Evolutionary conservation across 164 flowering plant genomes (phyloP).

Genomic region (Amborella trichopoda): DNA sequence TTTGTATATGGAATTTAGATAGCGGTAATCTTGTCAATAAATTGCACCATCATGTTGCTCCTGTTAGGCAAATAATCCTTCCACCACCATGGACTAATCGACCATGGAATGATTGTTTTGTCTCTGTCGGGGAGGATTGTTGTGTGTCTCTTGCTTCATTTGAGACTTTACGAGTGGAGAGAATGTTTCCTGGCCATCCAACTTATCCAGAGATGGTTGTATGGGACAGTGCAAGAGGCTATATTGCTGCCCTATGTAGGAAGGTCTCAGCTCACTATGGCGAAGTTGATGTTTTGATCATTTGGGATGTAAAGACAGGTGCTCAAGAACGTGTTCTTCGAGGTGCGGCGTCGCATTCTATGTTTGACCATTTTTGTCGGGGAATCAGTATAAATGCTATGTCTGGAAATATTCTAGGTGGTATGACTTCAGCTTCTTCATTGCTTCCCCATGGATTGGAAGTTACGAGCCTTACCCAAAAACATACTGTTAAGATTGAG

Average conservation of each 20-base stretch:
- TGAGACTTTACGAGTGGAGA: slow-evolving; percentile 77
- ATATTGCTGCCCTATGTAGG: slow-evolving; percentile 69
- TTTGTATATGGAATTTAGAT: slow-evolving; percentile 86
- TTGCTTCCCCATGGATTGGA: slow-evolving; percentile 41
- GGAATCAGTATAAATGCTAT: slow-evolving; percentile 26
- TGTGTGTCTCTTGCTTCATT: slow-evolving; percentile 81
- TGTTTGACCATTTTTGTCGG: slow-evolving; percentile 80
- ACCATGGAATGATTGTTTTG: slow-evolving; percentile 94
- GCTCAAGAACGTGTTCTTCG: slow-evolving; percentile 83
- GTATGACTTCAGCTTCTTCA: slow-evolving; percentile 62
- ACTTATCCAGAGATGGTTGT: slow-evolving; percentile 63
- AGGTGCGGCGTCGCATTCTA: slow-evolving; percentile 80
- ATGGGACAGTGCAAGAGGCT: slow-evolving; percentile 90
- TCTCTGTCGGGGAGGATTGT: slow-evolving; percentile 81
- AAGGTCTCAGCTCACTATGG: slow-evolving; percentile 30
- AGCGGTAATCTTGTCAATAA: slow-evolving; percentile 28
- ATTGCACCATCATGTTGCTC: slow-evolving; percentile 90
- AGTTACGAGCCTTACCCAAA: slow-evolving; percentile 24
- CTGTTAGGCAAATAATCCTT: slow-evolving; percentile 80
- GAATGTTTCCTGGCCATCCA: slow-evolving; percentile 94
- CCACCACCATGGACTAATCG: slow-evolving; percentile 43
- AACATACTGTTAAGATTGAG: slow-evolving; percentile 16
- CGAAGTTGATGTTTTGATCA: slow-evolving; percentile 43
- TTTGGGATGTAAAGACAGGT: slow-evolving; percentile 97
- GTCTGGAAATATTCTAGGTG: slow-evolving; percentile 29